A percentile compares a stretch with the other conserved stretches of the same genome.
Evolutionary conservation across 208 protist species (phyloP).

Genomic region (Acanthamoeba sp.): DNA sequence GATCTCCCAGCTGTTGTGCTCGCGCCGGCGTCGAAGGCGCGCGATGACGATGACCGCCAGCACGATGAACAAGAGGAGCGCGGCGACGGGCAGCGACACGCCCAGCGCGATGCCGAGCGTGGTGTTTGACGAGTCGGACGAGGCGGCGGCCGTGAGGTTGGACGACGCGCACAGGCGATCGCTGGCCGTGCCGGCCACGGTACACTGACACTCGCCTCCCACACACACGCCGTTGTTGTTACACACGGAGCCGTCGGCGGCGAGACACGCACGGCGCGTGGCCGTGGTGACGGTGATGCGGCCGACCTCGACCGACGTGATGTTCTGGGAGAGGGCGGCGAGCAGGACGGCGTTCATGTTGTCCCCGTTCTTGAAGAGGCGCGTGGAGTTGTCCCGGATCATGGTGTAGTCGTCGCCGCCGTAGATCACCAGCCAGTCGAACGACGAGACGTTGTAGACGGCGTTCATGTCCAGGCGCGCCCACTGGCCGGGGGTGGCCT

Average conservation of each 20-base stretch:
- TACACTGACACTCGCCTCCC: neutral
- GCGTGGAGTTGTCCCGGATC: neutral
- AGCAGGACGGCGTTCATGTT: slow-evolving; percentile 53
- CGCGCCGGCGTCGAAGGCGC: neutral
- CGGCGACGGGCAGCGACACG: slow-evolving; percentile 1
- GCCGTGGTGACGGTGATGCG: neutral
- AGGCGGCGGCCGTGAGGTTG: neutral
- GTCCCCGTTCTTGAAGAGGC: slow-evolving; percentile 23
- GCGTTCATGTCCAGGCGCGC: neutral
- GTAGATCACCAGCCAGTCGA: slow-evolving; percentile 19
- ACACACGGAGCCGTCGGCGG: neutral
- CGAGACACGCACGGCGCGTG: neutral
- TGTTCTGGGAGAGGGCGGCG: neutral
- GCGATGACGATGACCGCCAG: neutral
- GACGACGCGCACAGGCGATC: neutral
- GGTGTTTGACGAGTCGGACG: neutral
- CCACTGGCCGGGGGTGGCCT: neutral
- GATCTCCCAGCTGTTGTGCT: slow-evolving; percentile 66
- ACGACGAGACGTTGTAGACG: slow-evolving; percentile 9
- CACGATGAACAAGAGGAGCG: neutral
- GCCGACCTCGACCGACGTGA: neutral
- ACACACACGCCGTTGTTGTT: slow-evolving; percentile 26
- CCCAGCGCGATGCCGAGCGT: slow-evolving; percentile 43
- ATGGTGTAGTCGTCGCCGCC: slow-evolving; percentile 72
- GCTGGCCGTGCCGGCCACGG: neutral